phyloP scores from a whole-genome alignment of 805 yeast species.

The Nakazawaea holstii region DNA sequence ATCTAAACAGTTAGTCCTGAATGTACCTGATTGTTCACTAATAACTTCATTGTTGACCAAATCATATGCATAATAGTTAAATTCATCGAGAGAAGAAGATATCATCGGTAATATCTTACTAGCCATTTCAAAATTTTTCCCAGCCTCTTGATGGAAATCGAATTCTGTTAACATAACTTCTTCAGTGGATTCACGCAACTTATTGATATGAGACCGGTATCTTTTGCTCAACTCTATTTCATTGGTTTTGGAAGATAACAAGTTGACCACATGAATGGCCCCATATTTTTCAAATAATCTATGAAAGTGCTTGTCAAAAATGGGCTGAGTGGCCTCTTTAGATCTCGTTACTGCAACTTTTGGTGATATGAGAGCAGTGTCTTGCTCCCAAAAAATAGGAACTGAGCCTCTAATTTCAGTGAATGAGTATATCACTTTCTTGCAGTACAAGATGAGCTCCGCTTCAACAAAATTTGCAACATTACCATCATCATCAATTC shows the following conservation, averaged over 20 bases:
- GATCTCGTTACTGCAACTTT: slow-evolving; percentile 87
- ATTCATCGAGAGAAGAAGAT: slow-evolving; percentile 61
- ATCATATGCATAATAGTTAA: slow-evolving; percentile 82
- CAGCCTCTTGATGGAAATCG: slow-evolving; percentile 91
- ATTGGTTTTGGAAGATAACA: slow-evolving; percentile 73
- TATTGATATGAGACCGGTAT: slow-evolving; percentile 54
- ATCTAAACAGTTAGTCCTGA: slow-evolving; percentile 90
- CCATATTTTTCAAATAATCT: slow-evolving; percentile 72
- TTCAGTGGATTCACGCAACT: slow-evolving; percentile 30
- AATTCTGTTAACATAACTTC: slow-evolving; percentile 67
- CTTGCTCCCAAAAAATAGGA: slow-evolving; percentile 98
- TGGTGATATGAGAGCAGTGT: slow-evolving; percentile 83
- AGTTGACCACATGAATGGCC: slow-evolving; percentile 81
- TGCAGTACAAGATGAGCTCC: slow-evolving; percentile 65
- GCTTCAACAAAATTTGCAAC: slow-evolving; percentile 97
- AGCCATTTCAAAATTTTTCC: slow-evolving; percentile 85
- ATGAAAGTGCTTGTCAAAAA: slow-evolving; percentile 78
- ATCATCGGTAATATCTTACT: slow-evolving; percentile 58
- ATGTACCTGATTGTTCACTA: slow-evolving; percentile 83
- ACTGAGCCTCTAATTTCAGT: slow-evolving; percentile 93
- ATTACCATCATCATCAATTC: slow-evolving; percentile 90
- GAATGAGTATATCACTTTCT: slow-evolving; percentile 59
- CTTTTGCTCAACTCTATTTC: slow-evolving; percentile 70
- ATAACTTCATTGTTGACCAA: slow-evolving; percentile 44
- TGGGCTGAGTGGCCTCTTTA: slow-evolving; percentile 86